A percentile compares a stretch with the other conserved stretches of the same genome.
Conservation (phyloP, 805 yeast species). For the Pichia paraexigua region DNA sequence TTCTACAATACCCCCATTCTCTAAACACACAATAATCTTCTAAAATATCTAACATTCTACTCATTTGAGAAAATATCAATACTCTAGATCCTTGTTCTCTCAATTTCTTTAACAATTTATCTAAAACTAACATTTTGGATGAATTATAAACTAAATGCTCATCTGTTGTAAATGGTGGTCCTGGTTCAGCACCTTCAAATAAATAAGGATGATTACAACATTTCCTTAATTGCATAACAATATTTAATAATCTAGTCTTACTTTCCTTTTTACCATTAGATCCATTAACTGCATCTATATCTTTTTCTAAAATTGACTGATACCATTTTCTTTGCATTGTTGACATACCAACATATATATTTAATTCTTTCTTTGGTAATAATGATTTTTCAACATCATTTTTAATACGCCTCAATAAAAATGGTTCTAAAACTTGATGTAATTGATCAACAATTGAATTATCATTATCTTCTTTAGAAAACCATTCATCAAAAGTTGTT, state of each 20-base stretch:
- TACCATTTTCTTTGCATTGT: slow-evolving; percentile 78
- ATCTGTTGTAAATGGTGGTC: slow-evolving; percentile 82
- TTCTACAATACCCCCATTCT: slow-evolving; percentile 64
- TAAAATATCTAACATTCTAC: slow-evolving; percentile 68
- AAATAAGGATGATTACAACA: slow-evolving; percentile 82
- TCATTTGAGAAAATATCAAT: slow-evolving; percentile 76
- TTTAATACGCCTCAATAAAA: slow-evolving; percentile 66
- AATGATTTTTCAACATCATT: slow-evolving; percentile 75
- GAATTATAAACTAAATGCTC: slow-evolving; percentile 72
- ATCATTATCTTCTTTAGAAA: slow-evolving; percentile 33
- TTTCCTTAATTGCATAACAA: slow-evolving; percentile 78
- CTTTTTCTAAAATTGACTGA: slow-evolving; percentile 67
- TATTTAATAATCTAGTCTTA: slow-evolving; percentile 66
- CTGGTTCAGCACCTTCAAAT: slow-evolving; percentile 85
- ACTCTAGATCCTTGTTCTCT: slow-evolving; percentile 69
- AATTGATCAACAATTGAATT: slow-evolving; percentile 48
- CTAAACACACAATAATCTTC: slow-evolving; percentile 74
- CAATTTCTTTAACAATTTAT: slow-evolving; percentile 52
- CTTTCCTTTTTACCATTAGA: slow-evolving; percentile 67
- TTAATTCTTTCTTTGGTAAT: slow-evolving; percentile 67
- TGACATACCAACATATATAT: slow-evolving; percentile 66
- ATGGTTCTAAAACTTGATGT: slow-evolving; percentile 71
- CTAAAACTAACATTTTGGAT: slow-evolving; percentile 64
- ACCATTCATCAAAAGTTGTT: slow-evolving; percentile 72
- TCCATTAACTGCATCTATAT: slow-evolving; percentile 81